phyloP scores from a whole-genome alignment of 768 basidiomycete species.

The Pisolithus marmoratus region DNA sequence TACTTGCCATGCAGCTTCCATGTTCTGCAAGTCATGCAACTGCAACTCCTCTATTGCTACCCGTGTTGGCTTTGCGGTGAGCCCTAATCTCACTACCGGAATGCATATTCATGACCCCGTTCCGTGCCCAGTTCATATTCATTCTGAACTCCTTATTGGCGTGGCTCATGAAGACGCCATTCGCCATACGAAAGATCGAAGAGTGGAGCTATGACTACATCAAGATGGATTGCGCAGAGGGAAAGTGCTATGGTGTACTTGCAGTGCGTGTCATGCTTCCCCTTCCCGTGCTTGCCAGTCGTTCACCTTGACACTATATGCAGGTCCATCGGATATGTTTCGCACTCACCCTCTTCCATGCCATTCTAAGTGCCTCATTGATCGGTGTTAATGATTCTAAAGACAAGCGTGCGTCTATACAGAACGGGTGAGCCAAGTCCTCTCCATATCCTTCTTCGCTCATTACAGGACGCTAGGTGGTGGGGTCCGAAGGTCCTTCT shows the following conservation, averaged over 20 bases:
- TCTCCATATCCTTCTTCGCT: constrained; percentile 7
- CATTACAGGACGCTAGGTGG: constrained; percentile 55
- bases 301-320: constrained; percentile 4
- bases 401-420: constrained; percentile 89
- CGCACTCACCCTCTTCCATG: constrained; percentile 84
- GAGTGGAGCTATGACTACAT: constrained; percentile 95
- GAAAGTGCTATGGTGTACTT: constrained; percentile 93
- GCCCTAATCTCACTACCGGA: constrained; percentile 17
- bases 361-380: constrained; percentile 70
- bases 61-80: constrained; percentile 88
- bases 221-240: constrained; percentile 93
- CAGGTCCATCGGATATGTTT: constrained; percentile 98
- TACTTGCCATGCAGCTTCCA: constrained; percentile 54
- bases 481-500: constrained; percentile 96
- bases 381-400: constrained; percentile 87
- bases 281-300: neutral
- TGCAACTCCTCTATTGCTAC: constrained; percentile 99
- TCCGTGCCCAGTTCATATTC: constrained; percentile 76
- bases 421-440: constrained; percentile 73
- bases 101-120: neutral
- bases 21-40: constrained; percentile 98
- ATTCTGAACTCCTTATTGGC: constrained; percentile 92
- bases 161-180: constrained; percentile 92
- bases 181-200: constrained; percentile 81
- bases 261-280: constrained; percentile 52